Evolutionary conservation across 73 alveolate species (phyloP).

Genomic region (Uronychia setigera): DNA sequence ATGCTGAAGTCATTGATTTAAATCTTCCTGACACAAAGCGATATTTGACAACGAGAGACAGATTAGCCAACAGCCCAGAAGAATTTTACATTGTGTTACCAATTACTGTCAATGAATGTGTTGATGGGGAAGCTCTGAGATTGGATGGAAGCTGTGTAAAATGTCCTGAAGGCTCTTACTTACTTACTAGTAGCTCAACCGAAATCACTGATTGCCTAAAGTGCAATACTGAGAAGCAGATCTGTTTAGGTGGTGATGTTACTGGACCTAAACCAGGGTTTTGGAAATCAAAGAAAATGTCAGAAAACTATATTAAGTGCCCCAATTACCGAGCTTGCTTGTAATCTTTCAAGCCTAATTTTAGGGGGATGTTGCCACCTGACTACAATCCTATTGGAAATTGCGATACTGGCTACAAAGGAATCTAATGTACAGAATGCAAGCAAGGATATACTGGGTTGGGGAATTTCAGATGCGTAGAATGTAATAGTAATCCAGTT

Average conservation of each 20-base stretch:
- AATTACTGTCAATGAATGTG: not conserved
- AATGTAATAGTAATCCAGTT: too few species aligned
- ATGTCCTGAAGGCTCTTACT: not conserved
- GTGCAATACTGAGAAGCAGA: slow-evolving; percentile 39
- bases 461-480: slow-evolving; percentile 2
- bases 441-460: slow-evolving; percentile 16
- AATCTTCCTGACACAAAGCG: too few species aligned
- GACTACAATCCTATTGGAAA: slow-evolving; percentile 29
- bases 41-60: too few species aligned
- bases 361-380: slow-evolving; percentile 48
- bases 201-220: slow-evolving; percentile 6
- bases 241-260: slow-evolving; percentile 37
- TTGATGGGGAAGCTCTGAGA: slow-evolving; percentile 2
- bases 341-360: not conserved
- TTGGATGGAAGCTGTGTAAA: too few species aligned
- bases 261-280: slow-evolving; percentile 58
- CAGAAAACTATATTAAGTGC: slow-evolving; percentile 2
- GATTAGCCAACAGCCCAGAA: too few species aligned
- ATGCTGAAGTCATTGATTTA: too few species aligned
- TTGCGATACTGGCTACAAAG: slow-evolving; percentile 36
- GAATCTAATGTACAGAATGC: slow-evolving; percentile 55
- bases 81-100: not conserved
- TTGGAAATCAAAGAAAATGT: slow-evolving; percentile 12
- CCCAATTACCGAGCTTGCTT: slow-evolving; percentile 33
- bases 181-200: not conserved